Base-by-base conservation (phyloP, 805 yeast species). In the Candida golubevii region DNA sequence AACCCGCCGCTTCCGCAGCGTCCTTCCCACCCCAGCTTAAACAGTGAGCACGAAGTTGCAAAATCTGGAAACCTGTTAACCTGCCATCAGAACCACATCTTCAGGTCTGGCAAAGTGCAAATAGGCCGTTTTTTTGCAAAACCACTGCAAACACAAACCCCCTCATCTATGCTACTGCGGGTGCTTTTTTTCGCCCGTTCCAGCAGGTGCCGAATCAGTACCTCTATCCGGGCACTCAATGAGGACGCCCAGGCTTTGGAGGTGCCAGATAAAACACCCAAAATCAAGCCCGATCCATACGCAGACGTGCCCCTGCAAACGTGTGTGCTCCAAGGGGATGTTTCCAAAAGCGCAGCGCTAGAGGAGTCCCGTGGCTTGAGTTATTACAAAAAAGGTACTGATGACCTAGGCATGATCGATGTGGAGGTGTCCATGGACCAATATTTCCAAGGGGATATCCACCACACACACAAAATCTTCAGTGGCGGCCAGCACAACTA, bases 401-500 rank as follows among this genome's bases (percentile, higher is more conserved):
- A 51, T 31, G 47, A 42, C 7, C 43, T 54, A 1, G 54, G 54
- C 8, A 47, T 50, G 26, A 12, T 31, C 6, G 43, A 51, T 9
- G 45, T 42, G 23, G 40, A 43, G 14, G 39, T 54, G 9, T 36
- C 51, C 13, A 39, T 71, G 29, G 59, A 63, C 14, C 73, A 70
- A 47, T 71, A 71, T 53, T 69, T 71, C 46, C 53, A 55, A 42
- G 75, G 74, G 6, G 71, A 70, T 44, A 54, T 58, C 6, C 71
- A 70, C 49, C 72, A 69, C 49, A 59, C 66, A 3, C 66, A 65
- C 47, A 69, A 65, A 50, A 66, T 69, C 5, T 62, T 68, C 46
- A 56, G 57, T 36, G 69, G 68, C n/a, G 62, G 60, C 28, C 61
- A 56, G 41, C 51, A 45, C 31, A 49, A 53, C 36, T 50, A 52